Evolutionary conservation across 1,284 basidiomycete species (phyloP).

Genomic region (Xerocomus amazonicus): DNA sequence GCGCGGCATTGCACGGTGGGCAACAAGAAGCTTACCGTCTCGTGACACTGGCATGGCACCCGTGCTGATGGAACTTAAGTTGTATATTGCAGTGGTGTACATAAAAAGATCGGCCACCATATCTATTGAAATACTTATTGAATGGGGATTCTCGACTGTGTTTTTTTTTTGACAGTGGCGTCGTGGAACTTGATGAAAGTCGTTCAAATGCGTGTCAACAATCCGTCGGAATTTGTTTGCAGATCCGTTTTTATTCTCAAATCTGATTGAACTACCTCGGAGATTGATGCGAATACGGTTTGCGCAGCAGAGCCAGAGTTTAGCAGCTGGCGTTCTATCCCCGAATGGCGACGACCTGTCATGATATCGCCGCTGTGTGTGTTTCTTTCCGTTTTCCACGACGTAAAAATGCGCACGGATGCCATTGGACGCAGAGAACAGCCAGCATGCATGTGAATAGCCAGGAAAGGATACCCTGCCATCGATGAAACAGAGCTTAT

Average conservation of each 20-base stretch:
- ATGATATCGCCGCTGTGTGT: slow-evolving; percentile 12
- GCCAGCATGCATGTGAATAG: background rate
- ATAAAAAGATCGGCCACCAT: slow-evolving; percentile 20
- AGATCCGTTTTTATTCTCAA: slow-evolving; percentile 17
- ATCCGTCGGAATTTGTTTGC: slow-evolving; percentile 20
- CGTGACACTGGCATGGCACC: slow-evolving; percentile 14
- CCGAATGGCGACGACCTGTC: slow-evolving; percentile 14
- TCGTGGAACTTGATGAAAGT: slow-evolving; percentile 16
- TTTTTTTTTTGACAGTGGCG: slow-evolving; percentile 28
- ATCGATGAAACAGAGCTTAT: slow-evolving; percentile 6
- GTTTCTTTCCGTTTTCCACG: slow-evolving; percentile 10
- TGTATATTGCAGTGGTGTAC: slow-evolving; percentile 16
- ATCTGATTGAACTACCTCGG: slow-evolving; percentile 22
- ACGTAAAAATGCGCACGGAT: slow-evolving; percentile 23
- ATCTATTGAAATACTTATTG: slow-evolving; percentile 9
- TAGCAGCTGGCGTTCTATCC: slow-evolving; percentile 18
- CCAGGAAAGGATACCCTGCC: slow-evolving; percentile 5
- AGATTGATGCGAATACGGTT: slow-evolving; percentile 26
- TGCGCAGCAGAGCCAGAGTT: slow-evolving; percentile 18
- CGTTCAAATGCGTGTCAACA: slow-evolving; percentile 10
- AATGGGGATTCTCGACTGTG: slow-evolving; percentile 4
- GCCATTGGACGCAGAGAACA: background rate
- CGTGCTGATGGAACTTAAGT: slow-evolving; percentile 9
- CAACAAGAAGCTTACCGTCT: slow-evolving; percentile 10
- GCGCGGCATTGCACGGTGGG: slow-evolving; percentile 13